Percentiles rank a stretch among this genome's conserved stretches.
Evolutionary conservation across 2,329 filamentous ascomycete species (phyloP).

Genomic region (Ophiognomonia clavigignenti-juglandacearum): DNA sequence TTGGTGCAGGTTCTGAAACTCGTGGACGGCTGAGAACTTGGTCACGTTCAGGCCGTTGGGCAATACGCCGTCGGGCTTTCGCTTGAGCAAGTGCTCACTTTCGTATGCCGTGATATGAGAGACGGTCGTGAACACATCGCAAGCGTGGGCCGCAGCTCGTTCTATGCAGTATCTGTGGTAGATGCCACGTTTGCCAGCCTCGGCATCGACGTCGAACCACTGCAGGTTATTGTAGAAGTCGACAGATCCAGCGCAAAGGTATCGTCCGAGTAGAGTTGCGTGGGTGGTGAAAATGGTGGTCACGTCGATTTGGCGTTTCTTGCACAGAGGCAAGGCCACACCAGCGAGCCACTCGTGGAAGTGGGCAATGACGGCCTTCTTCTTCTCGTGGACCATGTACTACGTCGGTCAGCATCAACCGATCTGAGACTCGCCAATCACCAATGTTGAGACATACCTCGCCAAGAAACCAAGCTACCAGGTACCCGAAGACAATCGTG

Average conservation of each 20-base stretch:
- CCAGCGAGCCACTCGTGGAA: conserved; percentile 99
- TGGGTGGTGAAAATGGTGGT: conserved; percentile 99
- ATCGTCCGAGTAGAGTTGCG: conserved; percentile 89
- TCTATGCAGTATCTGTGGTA: conserved; percentile 99
- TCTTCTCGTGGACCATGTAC: conserved; percentile 92
- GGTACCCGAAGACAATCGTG: conserved; percentile 93
- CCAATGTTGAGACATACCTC: conserved; percentile 59
- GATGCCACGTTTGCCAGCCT: conserved; percentile 96
- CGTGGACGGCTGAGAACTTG: conserved; percentile 97
- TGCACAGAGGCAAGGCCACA: conserved; percentile 85
- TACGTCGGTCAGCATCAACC: conserved; percentile 32
- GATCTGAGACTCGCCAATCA: not conserved
- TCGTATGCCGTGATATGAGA: conserved; percentile 98
- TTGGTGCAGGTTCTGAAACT: conserved; percentile 97
- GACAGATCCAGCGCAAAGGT: conserved; percentile 93
- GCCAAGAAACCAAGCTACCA: conserved; percentile 96
- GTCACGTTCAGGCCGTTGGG: conserved; percentile 97
- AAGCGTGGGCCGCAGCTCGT: conserved; percentile 82
- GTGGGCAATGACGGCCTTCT: conserved; percentile 89
- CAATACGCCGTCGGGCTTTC: conserved; percentile 92
- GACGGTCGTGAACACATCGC: conserved; percentile 97
- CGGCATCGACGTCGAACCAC: conserved; percentile 91
- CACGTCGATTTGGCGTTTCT: conserved; percentile 90
- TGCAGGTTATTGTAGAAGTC: conserved; percentile 99
- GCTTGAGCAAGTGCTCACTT: conserved; percentile 93